phyloP scores from a whole-genome alignment of 768 basidiomycete genomes.

The Crassisporium funariophilum region DNA sequence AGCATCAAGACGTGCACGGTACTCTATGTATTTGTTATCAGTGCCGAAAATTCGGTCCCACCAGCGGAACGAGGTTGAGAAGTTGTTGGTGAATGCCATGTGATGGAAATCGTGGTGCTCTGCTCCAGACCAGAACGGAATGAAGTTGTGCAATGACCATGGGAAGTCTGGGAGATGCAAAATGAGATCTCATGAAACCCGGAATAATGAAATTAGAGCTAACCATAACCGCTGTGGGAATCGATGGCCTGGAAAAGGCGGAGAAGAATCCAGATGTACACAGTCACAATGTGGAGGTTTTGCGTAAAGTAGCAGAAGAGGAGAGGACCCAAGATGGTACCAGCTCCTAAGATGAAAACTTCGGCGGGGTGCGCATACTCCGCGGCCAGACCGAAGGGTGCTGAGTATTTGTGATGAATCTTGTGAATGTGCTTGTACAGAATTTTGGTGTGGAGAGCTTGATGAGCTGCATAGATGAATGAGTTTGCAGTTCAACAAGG shows the following conservation, averaged over 20 bases:
- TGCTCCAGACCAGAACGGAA: conserved; percentile 97
- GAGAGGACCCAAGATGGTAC: conserved; percentile 87
- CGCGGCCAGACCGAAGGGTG: conserved; percentile 95
- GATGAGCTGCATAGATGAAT: conserved; percentile 61
- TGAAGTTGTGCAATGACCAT: conserved; percentile 89
- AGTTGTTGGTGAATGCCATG: conserved; percentile 94
- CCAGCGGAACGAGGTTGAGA: conserved; percentile 92
- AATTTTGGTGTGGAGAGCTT: conserved; percentile 80
- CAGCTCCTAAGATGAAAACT: conserved; percentile 90
- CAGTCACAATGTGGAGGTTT: conserved; percentile 87
- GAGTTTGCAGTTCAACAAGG: too few species aligned
- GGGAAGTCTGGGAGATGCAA: conserved; percentile 74
- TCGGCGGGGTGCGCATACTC: conserved; percentile 99
- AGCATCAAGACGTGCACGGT: conserved; percentile 65
- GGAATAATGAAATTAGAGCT: conserved; percentile 22
- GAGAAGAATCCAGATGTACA: conserved; percentile 92
- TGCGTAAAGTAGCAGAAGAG: conserved; percentile 77
- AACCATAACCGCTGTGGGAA: conserved; percentile 94
- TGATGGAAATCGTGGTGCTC: conserved; percentile 99
- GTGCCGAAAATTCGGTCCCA: conserved; percentile 90
- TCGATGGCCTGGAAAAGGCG: conserved; percentile 97
- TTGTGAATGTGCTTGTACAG: conserved; percentile 96
- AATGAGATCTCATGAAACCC: neutral
- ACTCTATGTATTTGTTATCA: conserved; percentile 85
- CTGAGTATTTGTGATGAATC: conserved; percentile 95